Evolutionary conservation across 495 filamentous ascomycete genomes (phyloP).

Genomic region (Darksidea phi): DNA sequence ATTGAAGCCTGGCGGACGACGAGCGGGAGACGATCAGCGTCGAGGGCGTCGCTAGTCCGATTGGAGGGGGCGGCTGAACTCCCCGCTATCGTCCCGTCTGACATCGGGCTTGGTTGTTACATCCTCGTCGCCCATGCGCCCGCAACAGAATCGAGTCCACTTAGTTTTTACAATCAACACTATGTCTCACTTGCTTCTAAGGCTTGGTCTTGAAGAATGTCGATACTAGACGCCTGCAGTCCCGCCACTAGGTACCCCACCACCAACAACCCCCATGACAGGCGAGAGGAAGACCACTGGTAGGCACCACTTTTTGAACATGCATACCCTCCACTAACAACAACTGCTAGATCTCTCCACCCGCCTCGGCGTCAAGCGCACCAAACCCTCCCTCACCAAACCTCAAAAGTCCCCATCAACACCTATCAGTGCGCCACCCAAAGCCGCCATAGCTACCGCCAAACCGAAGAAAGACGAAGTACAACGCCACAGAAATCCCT

Average conservation of each 20-base stretch:
- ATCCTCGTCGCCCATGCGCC: neutral
- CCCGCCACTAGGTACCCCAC: neutral
- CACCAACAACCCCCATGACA: constrained; percentile 6
- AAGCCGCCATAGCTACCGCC: constrained; percentile 21
- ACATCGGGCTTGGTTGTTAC: neutral
- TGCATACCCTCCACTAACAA: no score
- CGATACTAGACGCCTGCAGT: neutral
- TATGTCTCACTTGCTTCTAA: neutral
- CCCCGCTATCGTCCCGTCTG: constrained; percentile 6
- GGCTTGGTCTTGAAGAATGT: no score
- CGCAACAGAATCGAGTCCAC: neutral
- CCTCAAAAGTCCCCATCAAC: no score
- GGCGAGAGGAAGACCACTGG: constrained; percentile 1
- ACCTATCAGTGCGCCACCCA: constrained; percentile 26
- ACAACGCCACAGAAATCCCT: constrained; percentile 31
- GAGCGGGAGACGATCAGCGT: neutral
- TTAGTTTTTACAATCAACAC: neutral
- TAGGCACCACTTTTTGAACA: neutral
- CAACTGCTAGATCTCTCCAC: constrained; percentile 31
- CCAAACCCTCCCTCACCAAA: no score
- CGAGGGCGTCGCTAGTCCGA: constrained; percentile 3
- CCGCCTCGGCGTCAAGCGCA: constrained; percentile 25
- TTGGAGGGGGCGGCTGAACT: constrained; percentile 13
- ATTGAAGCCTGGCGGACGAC: constrained; percentile 7
- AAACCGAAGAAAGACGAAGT: constrained; percentile 34